A percentile compares a stretch with the other conserved stretches of the same genome.
These are phyloP conservation scores for Clonostachys rhizophaga DNA, from an alignment of 2,329 filamentous ascomycete species.

Conservation along the genomic window DNA sequence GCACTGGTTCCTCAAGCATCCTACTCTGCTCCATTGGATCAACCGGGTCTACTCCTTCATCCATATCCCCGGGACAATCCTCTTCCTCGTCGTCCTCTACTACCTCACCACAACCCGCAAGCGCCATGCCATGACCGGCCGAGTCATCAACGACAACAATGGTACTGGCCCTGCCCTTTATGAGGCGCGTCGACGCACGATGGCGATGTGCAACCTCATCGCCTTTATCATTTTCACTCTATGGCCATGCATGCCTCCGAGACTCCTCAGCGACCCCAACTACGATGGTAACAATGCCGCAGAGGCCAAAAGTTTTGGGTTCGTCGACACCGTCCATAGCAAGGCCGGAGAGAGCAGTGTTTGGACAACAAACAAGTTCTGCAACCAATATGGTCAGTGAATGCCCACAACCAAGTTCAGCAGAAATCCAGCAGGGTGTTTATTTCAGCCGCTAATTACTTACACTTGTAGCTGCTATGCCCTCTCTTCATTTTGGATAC, in stretches of 20 bases:
- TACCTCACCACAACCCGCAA: conserved; percentile 64
- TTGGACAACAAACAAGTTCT: conserved; percentile 43
- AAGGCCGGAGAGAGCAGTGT: conserved; percentile 44
- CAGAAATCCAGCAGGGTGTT: no score
- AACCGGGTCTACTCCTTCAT: conserved; percentile 74
- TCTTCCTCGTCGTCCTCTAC: conserved; percentile 61
- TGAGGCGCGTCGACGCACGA: conserved; percentile 50
- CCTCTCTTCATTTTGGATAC: conserved; percentile 72
- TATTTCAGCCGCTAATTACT: not conserved
- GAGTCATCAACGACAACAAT: conserved; percentile 4
- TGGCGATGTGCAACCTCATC: conserved; percentile 57
- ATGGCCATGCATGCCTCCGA: conserved; percentile 61
- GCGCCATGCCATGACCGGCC: conserved; percentile 23
- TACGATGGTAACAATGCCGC: conserved; percentile 50
- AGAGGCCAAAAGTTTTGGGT: conserved; percentile 56
- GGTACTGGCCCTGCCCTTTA: conserved; percentile 40
- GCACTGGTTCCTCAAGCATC: conserved; percentile 40
- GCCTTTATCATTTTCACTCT: conserved; percentile 59
- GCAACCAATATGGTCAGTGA: conserved; percentile 62
- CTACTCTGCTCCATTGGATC: conserved; percentile 59
- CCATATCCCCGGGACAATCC: conserved; percentile 71
- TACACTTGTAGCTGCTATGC: conserved; percentile 59
- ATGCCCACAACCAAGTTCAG: no score
- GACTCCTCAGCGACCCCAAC: conserved; percentile 49
- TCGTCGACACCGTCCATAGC: conserved; percentile 56